Evolutionary conservation across 345 rosid species (phyloP).

Genomic region (Excoecaria agallocha): DNA sequence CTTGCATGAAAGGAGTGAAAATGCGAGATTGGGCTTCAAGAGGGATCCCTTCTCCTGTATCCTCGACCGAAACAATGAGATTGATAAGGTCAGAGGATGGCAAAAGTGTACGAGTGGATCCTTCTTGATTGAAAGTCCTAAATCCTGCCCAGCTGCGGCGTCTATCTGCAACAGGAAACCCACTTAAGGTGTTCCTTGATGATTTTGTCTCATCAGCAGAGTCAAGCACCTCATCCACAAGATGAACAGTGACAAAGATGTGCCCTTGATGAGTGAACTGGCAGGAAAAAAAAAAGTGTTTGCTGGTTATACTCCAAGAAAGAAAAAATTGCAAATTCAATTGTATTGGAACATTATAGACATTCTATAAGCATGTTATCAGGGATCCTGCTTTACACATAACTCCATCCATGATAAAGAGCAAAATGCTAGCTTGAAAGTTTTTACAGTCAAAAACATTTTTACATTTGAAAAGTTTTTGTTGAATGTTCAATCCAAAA

Average conservation of each 20-base stretch:
- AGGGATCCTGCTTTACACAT: background rate
- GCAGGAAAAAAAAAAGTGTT: slow-evolving; percentile 11
- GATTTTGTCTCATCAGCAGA: slow-evolving; percentile 49
- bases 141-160: slow-evolving; percentile 67
- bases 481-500: slow-evolving; percentile 7
- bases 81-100: slow-evolving; percentile 46
- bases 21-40: slow-evolving; percentile 77
- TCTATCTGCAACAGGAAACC: slow-evolving; percentile 76
- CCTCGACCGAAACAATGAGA: slow-evolving; percentile 87
- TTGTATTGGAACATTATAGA: background rate
- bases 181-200: slow-evolving; percentile 68
- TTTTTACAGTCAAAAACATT: background rate
- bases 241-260: slow-evolving; percentile 75
- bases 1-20: slow-evolving; percentile 96
- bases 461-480: background rate
- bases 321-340: background rate
- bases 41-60: slow-evolving; percentile 94
- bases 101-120: slow-evolving; percentile 25
- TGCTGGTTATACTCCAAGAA: background rate
- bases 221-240: slow-evolving; percentile 71
- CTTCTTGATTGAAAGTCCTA: slow-evolving; percentile 51
- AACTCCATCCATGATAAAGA: background rate
- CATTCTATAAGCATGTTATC: background rate
- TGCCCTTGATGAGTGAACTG: slow-evolving; percentile 96
- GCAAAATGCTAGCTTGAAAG: background rate